Base-by-base conservation (phyloP, 148 eudicot genomes). In the Cornus controversa region DNA sequence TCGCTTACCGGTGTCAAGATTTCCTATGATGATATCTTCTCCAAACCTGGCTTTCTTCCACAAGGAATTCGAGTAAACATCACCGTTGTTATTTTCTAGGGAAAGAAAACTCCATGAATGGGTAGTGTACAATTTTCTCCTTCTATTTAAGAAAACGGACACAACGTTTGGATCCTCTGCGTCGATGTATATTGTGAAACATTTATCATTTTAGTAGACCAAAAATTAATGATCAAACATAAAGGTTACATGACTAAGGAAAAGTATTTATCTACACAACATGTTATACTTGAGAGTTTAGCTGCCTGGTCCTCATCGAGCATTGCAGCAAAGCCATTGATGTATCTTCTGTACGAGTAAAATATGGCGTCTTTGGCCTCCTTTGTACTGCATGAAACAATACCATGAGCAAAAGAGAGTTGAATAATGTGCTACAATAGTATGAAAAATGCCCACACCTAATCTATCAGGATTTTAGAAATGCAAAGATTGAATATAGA, bases 271-370 rank as follows among this genome's bases (percentile, higher is more conserved):
- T 37, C 0, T 29, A 29, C 31, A 29, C 31, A 29, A 29, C 2
- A 29, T 29, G 31, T 74, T 53, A 45, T 89, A 89, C 93, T 87
- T 72, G 88, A 89, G 15, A 92, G 79, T 67, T 83, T 75, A 0
- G 85, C 81, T 22, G 89, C 93, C 13, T 85, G 85, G 62, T 86
- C 78, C 15, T 92, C 91, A 0, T 92, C 91, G 5, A 92, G 81
- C 29, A 57, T 27, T 18, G 92, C 92, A 16, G 91, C 93, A 71
- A 92, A 90, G 28, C 93, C 96, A 54, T 92, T 92, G 34, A 92
- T 88, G 28, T 89, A 74, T 29, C 66, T 82, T 6, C 75, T 80
- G 50, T 92, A 92, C 0, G 96, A 92, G 83, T 90, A 82, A 22
- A 88, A 23, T 27, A 92, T 83, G 0, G 96, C 79, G 25, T 91